Conservation (phyloP, 805 yeast species). For the Tetrapisispora namnaoensis region DNA sequence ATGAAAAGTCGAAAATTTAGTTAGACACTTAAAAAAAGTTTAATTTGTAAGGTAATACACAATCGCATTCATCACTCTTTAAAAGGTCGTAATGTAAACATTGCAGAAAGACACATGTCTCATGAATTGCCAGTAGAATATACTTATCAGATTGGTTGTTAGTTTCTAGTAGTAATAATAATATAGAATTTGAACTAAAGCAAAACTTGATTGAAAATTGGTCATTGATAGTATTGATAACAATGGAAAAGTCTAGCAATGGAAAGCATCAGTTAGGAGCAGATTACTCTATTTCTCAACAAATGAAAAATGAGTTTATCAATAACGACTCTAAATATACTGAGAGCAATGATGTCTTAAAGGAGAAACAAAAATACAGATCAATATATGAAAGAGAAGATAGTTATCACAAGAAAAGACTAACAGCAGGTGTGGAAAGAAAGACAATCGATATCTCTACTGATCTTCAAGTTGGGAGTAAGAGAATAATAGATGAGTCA, state of each 20-base stretch:
- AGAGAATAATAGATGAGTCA: slow-evolving; percentile 30
- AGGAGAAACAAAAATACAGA: slow-evolving; percentile 18
- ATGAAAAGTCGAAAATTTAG: too few relatives aligned
- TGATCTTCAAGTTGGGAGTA: not conserved
- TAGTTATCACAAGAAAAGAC: slow-evolving; percentile 39
- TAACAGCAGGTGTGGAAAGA: slow-evolving; percentile 22
- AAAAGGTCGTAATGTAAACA: too few relatives aligned
- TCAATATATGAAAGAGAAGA: slow-evolving; percentile 32
- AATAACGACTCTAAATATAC: slow-evolving; percentile 15
- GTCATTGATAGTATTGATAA: not conserved
- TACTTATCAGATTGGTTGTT: too few relatives aligned
- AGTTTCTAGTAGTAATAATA: too few relatives aligned
- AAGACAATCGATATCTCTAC: too few relatives aligned
- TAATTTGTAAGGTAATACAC: too few relatives aligned
- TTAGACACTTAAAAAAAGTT: too few relatives aligned
- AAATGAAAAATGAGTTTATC: slow-evolving; percentile 21
- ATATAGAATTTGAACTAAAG: not conserved
- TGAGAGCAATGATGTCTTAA: slow-evolving; percentile 21
- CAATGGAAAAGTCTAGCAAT: not conserved
- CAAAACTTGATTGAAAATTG: too few relatives aligned
- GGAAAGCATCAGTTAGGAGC: slow-evolving; percentile 26
- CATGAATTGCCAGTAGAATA: too few relatives aligned
- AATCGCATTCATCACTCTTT: too few relatives aligned
- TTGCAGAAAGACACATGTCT: too few relatives aligned
- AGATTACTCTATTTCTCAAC: slow-evolving; percentile 34